These are phyloP conservation scores for Plantago coronopus DNA, from an alignment of 305 asterid species.

Conservation along the genomic window DNA sequence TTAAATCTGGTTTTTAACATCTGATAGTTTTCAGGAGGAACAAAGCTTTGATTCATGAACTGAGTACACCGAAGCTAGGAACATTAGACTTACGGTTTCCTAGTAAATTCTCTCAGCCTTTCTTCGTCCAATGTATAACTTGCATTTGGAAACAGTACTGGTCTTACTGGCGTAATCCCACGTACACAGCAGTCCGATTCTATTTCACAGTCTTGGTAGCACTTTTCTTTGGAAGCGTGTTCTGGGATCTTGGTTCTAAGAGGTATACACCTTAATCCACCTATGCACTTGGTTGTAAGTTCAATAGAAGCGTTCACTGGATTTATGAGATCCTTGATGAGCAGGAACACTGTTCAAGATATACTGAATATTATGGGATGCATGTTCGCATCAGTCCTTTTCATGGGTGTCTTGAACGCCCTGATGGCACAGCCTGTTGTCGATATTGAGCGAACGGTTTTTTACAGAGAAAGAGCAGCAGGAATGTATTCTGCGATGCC, in stretches of 20 bases:
- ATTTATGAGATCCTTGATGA: not conserved
- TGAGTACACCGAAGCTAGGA: conserved; percentile 39
- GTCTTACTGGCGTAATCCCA: conserved; percentile 50
- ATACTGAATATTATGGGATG: conserved; percentile 46
- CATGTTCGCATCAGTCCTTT: conserved; percentile 36
- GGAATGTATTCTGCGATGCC: conserved; percentile 48
- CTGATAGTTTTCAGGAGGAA: conserved; percentile 38
- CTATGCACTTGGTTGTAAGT: not conserved
- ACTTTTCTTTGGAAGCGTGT: conserved; percentile 37
- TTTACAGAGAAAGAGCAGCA: conserved; percentile 44
- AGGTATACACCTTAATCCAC: conserved; percentile 21
- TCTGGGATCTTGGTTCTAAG: conserved; percentile 46
- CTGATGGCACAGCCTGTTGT: conserved; percentile 42
- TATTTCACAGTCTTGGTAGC: conserved; percentile 33
- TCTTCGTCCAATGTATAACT: conserved; percentile 40
- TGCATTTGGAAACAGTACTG: conserved; percentile 54
- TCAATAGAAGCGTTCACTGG: not conserved
- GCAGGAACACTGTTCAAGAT: conserved; percentile 27
- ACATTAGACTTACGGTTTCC: conserved; percentile 37
- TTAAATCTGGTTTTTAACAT: not conserved
- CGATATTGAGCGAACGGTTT: conserved; percentile 36
- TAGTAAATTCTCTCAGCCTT: conserved; percentile 42
- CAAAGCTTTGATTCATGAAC: conserved; percentile 39
- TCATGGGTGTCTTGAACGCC: conserved; percentile 38
- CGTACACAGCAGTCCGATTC: conserved; percentile 35